Percentiles rank a stretch among this genome's conserved stretches.
Evolutionary conservation across 306 rosid genomes (phyloP).

Genomic region (Urtica urens): DNA sequence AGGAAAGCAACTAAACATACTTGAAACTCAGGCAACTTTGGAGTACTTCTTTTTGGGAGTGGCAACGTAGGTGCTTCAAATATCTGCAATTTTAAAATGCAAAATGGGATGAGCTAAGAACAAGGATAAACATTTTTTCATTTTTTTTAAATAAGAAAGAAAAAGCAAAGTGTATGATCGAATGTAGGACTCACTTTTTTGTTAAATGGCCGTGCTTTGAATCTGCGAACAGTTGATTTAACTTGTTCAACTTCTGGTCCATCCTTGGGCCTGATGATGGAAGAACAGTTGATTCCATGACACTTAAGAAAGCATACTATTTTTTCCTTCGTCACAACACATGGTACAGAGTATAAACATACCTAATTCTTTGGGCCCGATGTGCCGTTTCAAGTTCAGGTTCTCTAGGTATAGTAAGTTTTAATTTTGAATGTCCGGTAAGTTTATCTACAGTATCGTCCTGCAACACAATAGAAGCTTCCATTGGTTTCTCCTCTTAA

Average conservation of each 20-base stretch:
- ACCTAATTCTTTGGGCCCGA: slow-evolving; percentile 82
- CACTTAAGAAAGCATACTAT: neutral
- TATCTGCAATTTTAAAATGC: slow-evolving; percentile 43
- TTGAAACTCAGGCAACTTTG: slow-evolving; percentile 78
- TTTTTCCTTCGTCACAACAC: neutral
- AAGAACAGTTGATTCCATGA: slow-evolving; percentile 3
- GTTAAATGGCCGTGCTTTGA: slow-evolving; percentile 88
- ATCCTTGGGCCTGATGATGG: slow-evolving; percentile 46
- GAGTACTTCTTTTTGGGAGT: slow-evolving; percentile 60
- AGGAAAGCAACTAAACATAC: no score
- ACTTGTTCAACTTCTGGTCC: slow-evolving; percentile 36
- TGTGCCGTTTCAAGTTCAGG: slow-evolving; percentile 76
- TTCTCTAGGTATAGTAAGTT: slow-evolving; percentile 78
- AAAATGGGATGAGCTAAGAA: slow-evolving; percentile 12
- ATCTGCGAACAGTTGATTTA: slow-evolving; percentile 33
- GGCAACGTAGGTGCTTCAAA: slow-evolving; percentile 80
- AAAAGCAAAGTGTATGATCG: neutral
- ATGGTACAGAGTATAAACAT: slow-evolving; percentile 11
- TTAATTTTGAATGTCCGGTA: slow-evolving; percentile 38
- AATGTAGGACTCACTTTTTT: slow-evolving; percentile 61
- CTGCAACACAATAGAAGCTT: slow-evolving; percentile 30
- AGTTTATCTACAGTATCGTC: slow-evolving; percentile 44
- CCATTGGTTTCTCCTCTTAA: neutral
- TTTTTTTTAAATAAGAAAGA: slow-evolving; percentile 13
- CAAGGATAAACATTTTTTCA: no score